Conservation (phyloP, 1,139 yeast species). For the Blastobotrys buckinghamii region DNA sequence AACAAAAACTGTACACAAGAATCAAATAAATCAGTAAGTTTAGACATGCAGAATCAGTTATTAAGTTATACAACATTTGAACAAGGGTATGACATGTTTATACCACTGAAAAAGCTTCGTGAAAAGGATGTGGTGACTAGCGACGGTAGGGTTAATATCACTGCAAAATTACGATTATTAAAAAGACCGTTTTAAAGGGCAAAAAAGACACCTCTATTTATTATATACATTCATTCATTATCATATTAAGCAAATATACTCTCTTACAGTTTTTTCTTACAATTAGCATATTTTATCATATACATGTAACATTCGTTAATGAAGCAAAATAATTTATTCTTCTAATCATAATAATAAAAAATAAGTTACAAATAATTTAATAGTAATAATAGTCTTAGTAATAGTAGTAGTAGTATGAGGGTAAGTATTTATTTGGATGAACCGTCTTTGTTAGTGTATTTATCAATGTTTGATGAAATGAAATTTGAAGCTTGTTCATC, state of each 20-base stretch:
- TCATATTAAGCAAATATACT: no score
- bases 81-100: constrained; percentile 1
- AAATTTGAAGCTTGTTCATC: constrained; percentile 21
- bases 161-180: constrained; percentile 2
- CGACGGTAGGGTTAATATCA: constrained; percentile 4
- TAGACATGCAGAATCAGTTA: constrained; percentile 5
- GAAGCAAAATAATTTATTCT: no score
- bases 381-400: no score
- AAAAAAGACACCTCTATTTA: no score
- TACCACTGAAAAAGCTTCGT: not conserved
- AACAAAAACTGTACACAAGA: not conserved
- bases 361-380: no score
- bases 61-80: constrained; percentile 4
- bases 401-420: no score
- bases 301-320: no score
- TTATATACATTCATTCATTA: no score
- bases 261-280: no score
- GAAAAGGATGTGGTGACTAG: not conserved
- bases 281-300: no score
- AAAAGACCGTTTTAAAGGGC: not conserved
- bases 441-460: constrained; percentile 11
- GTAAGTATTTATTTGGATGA: not conserved
- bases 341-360: no score
- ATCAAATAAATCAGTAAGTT: not conserved
- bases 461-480: constrained; percentile 22